These are phyloP conservation scores for Lichtheimia ramosa DNA, from an alignment of 371 early-diverging fungal species.

Conservation along the genomic window DNA sequence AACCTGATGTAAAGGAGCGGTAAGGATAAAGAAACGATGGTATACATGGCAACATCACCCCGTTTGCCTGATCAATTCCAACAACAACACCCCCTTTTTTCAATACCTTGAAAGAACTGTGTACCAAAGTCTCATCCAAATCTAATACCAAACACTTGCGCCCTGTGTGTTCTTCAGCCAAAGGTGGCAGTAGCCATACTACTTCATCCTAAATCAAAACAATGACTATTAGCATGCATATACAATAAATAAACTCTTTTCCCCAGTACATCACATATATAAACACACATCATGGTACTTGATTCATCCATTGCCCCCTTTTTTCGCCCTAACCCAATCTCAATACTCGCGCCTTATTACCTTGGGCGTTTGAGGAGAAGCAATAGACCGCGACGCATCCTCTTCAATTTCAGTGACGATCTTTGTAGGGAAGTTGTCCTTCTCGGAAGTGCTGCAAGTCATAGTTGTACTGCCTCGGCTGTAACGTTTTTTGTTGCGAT, in stretches of 20 bases:
- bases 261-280: neutral
- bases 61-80: neutral
- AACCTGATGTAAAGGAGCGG: slow-evolving; percentile 37
- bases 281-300: neutral
- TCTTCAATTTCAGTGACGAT: neutral
- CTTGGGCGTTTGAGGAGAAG: slow-evolving; percentile 8
- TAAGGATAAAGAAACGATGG: neutral
- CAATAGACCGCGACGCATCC: slow-evolving; percentile 11
- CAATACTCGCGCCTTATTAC: slow-evolving; percentile 3
- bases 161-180: slow-evolving; percentile 35
- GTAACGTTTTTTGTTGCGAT: slow-evolving; percentile 2
- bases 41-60: neutral
- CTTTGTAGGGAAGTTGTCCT: neutral
- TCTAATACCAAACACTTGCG: slow-evolving; percentile 64
- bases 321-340: neutral
- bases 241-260: slow-evolving; percentile 1
- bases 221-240: neutral
- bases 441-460: slow-evolving; percentile 1
- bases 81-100: neutral
- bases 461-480: slow-evolving; percentile 6
- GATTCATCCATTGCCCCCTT: neutral
- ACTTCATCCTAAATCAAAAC: slow-evolving; percentile 20
- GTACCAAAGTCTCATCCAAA: slow-evolving; percentile 68
- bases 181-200: slow-evolving; percentile 40
- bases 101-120: slow-evolving; percentile 61